These are phyloP conservation scores for Didymella sp. DNA, from an alignment of 2,329 filamentous ascomycete species.

Conservation along the genomic window DNA sequence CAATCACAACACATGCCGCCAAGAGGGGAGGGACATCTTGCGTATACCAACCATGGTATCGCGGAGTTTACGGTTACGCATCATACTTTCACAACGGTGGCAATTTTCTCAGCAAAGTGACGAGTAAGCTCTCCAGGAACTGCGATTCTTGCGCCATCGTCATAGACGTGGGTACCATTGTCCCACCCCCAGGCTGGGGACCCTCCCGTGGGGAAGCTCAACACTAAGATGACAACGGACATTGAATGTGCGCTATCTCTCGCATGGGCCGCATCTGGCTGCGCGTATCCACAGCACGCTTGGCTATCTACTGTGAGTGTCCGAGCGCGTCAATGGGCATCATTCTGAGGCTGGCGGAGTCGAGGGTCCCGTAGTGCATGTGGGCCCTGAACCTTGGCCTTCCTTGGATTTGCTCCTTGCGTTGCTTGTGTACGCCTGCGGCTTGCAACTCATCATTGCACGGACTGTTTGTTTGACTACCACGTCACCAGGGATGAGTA, in stretches of 20 bases:
- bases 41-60: slow-evolving; percentile 26
- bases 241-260: slow-evolving; percentile 23
- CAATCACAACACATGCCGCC: slow-evolving; percentile 16
- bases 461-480: slow-evolving; percentile 43
- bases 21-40: slow-evolving; percentile 12
- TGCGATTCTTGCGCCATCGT: slow-evolving; percentile 1
- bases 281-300: slow-evolving; percentile 22
- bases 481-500: slow-evolving; percentile 43
- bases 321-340: slow-evolving; percentile 34
- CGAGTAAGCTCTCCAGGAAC: neutral
- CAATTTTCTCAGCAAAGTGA: slow-evolving; percentile 5
- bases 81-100: slow-evolving; percentile 10
- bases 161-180: slow-evolving; percentile 15
- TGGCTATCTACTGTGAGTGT: slow-evolving; percentile 27
- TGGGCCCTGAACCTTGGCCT: slow-evolving; percentile 41
- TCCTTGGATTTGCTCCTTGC: slow-evolving; percentile 46
- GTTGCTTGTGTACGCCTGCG: slow-evolving; percentile 45
- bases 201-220: slow-evolving; percentile 19
- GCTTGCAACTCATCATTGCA: slow-evolving; percentile 40
- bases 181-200: slow-evolving; percentile 11
- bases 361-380: slow-evolving; percentile 34
- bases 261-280: slow-evolving; percentile 26
- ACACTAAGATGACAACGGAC: slow-evolving; percentile 28
- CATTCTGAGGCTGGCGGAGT: slow-evolving; percentile 39
- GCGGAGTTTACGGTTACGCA: slow-evolving; percentile 24